Percentiles rank a stretch among this genome's conserved stretches.
These are phyloP conservation scores for Fraxinus quadrangulata DNA, from an alignment of 257 asterid species.

Conservation along the genomic window DNA sequence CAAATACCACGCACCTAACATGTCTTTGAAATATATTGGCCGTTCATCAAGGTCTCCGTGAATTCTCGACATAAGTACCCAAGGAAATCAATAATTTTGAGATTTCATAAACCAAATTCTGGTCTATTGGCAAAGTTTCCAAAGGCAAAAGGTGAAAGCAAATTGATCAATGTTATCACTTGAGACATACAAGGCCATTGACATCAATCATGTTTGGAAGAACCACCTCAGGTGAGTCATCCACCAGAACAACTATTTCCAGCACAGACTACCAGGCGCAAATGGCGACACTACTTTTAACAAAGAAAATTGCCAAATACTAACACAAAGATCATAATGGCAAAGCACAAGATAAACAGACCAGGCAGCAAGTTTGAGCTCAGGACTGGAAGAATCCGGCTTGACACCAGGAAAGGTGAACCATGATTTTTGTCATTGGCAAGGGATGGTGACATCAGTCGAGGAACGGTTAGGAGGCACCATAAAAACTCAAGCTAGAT, in stretches of 20 bases:
- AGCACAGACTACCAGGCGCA: conserved; percentile 86
- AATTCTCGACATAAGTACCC: not conserved
- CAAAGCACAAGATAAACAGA: conserved; percentile 23
- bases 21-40: too few relatives aligned
- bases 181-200: conserved; percentile 33
- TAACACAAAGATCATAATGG: not conserved
- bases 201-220: conserved; percentile 37
- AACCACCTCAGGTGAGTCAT: conserved; percentile 79
- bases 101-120: not conserved
- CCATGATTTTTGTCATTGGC: conserved; percentile 30
- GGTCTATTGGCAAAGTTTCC: not conserved
- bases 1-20: too few relatives aligned
- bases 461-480: conserved; percentile 35
- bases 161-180: conserved; percentile 29
- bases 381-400: conserved; percentile 27
- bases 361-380: conserved; percentile 17
- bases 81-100: not conserved
- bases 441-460: conserved; percentile 36
- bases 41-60: not conserved
- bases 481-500: conserved; percentile 33
- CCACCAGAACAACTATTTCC: conserved; percentile 47
- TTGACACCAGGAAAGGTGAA: conserved; percentile 25
- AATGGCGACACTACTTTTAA: conserved; percentile 34
- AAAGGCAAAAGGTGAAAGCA: conserved; percentile 4
- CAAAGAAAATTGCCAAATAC: conserved; percentile 27